Evolutionary conservation across 768 basidiomycete species (phyloP), one percentile per base, ranked within the genome.

Genomic region (Lactarius quietus): DNA sequence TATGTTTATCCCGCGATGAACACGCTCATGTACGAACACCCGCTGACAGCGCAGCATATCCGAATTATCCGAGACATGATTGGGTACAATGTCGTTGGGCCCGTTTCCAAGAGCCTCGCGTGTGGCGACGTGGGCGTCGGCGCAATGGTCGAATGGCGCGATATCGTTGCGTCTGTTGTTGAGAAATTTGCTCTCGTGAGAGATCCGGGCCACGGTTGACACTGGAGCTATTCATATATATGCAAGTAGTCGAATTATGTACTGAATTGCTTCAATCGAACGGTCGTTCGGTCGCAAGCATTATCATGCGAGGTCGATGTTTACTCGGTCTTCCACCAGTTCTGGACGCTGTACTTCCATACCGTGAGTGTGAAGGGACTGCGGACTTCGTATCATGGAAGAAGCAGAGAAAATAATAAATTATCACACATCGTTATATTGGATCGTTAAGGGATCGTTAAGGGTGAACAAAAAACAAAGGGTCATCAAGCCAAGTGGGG

Each of bases 1-100:
- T 93, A 89, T 72, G 76, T 98, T 41, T 98, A 95, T 73, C 96
- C 96, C 1, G 97, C 96, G 0, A 99, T 98, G 96, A 99, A 99
- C 75, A 98, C 97, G 3, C 80, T 93, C 69, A 99, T 99, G 96
- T 98, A 92, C 73, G 86, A 91, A 65, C 95, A 98, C 73, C 94
- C 94, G 23, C 81, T 98, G 52, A 98, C 95, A 0, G 83, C 85
- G 1, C 84, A 90, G 68, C 97, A 99, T 72, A 76, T 98, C 51
- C 82, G 85, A 28, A 72, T 90, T 43, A 82, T 96, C 6, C 81
- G 80, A 31, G 90, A 95, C 1, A 82, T 90, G 45, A 82, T 98
- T 12, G 81, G 83, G 15, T 99, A 98, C 73, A 77, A 84, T 28
- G 82, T 98, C 18, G 80, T 90, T 7, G 95, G 95, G 0, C 96